Evolutionary conservation across 768 basidiomycete genomes (phyloP).

Genomic region (Lactarius vividus): DNA sequence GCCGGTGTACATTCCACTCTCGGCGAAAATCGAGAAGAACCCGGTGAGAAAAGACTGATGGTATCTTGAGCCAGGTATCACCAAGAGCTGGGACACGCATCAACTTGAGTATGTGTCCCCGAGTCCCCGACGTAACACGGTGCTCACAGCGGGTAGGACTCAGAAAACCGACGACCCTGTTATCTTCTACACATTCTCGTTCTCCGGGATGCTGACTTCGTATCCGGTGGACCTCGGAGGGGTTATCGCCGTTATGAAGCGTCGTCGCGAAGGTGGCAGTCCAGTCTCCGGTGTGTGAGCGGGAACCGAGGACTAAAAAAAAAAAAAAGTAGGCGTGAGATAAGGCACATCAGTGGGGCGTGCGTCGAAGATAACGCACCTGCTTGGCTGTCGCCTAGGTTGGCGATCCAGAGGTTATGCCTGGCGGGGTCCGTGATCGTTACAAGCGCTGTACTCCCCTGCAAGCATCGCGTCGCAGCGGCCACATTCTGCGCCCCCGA

Average conservation of each 20-base stretch:
- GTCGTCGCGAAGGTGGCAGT: constrained; percentile 57
- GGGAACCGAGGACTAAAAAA: constrained; percentile 43
- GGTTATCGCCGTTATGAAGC: constrained; percentile 69
- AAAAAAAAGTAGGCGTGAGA: constrained; percentile 18
- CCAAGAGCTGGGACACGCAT: constrained; percentile 34
- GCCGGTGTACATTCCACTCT: constrained; percentile 36
- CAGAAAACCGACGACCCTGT: constrained; percentile 71
- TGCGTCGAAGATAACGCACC: constrained; percentile 41
- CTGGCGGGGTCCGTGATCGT: constrained; percentile 68
- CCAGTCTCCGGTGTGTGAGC: constrained; percentile 51
- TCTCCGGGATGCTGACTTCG: constrained; percentile 65
- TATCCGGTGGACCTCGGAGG: constrained; percentile 62
- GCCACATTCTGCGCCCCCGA: constrained; percentile 57
- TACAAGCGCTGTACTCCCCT: constrained; percentile 74
- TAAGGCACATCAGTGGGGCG: neutral
- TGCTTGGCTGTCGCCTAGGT: constrained; percentile 79
- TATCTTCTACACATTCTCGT: constrained; percentile 61
- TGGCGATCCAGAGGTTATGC: constrained; percentile 73
- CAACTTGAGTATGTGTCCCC: neutral
- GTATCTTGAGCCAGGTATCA: constrained; percentile 40
- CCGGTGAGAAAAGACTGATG: constrained; percentile 34
- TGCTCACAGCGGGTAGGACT: constrained; percentile 71
- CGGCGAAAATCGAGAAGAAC: constrained; percentile 38
- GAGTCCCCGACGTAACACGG: constrained; percentile 25
- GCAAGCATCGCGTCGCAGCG: constrained; percentile 70